Evolutionary conservation across 495 filamentous ascomycete genomes (phyloP).

Genomic region (Xylaria curta): DNA sequence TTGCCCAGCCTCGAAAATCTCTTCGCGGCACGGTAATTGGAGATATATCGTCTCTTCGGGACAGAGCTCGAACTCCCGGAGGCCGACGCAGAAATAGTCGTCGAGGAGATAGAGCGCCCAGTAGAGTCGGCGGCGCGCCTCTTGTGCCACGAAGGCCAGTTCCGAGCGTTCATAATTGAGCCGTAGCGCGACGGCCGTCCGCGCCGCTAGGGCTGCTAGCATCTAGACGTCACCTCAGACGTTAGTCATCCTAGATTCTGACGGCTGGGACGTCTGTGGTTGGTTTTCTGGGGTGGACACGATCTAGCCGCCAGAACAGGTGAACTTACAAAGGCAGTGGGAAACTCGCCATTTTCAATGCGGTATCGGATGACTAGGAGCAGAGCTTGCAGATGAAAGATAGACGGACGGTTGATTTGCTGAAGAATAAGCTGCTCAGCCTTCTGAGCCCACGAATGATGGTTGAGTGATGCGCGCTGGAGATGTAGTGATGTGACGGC

Average conservation of each 20-base stretch:
- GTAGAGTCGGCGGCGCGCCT: conserved; percentile 39
- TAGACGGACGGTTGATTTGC: conserved; percentile 38
- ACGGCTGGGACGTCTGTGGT: neutral
- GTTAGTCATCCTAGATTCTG: neutral
- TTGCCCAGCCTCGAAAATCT: conserved; percentile 33
- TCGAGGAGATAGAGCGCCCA: conserved; percentile 41
- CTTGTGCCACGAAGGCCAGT: conserved; percentile 37
- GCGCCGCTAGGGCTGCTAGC: conserved; percentile 37
- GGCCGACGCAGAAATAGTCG: conserved; percentile 39
- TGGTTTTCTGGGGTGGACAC: neutral
- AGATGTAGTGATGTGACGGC: conserved; percentile 39
- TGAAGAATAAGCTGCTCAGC: conserved; percentile 38
- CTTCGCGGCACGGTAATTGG: conserved; percentile 39
- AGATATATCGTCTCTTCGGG: conserved; percentile 41
- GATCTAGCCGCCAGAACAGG: too few relatives aligned
- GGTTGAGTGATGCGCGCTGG: conserved; percentile 31
- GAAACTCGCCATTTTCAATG: conserved; percentile 37
- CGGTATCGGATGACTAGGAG: conserved; percentile 40
- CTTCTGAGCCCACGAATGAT: conserved; percentile 35
- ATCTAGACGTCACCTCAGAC: conserved; percentile 18
- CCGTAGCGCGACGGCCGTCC: conserved; percentile 37
- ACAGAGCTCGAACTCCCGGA: conserved; percentile 39
- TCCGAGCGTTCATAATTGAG: conserved; percentile 41
- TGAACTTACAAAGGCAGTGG: conserved; percentile 33
- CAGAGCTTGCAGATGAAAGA: conserved; percentile 40